Evolutionary conservation across 345 rosid species (phyloP), one percentile per base, ranked within the genome.

Genomic region (Bruguiera gymnorhiza): DNA sequence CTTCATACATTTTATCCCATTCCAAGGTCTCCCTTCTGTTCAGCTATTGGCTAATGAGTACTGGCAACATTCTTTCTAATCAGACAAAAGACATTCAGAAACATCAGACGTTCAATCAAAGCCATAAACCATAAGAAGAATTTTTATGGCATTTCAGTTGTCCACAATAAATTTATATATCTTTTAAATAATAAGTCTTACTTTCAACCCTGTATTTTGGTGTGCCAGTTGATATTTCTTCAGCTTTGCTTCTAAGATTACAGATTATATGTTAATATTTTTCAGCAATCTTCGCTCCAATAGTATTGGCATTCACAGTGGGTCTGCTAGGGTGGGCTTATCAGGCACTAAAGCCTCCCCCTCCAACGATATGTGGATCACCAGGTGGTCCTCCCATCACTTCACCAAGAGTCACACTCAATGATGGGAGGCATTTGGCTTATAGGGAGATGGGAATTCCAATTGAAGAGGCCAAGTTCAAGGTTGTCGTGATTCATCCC

Each of bases 381-480:
- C 79, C 83, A 13, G 72, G 77, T 26, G 96, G 97, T 67, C 90
- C 93, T 50, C 85, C 84, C 10, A 73, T 89, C 52, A 86, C 86
- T 59, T 86, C 92, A 46, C 91, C 88, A 2, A 80, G 96, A 79
- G 61, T 93, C 50, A 86, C 83, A 71, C 89, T 93, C 63, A 63
- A 82, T 68, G 96, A 86, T 67, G 97, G 97, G 50, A 86, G 97
- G 80, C 80, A 86, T 81, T 67, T 93, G 73, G 89, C 98, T 39
- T 93, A 91, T 76, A 84, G 82, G 74, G 98, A 90, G 79, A 32
- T 82, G 0, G 96, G 96, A 18, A 76, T 89, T 69, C 79, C 86
- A 26, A 93, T 74, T 71, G 89, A 78, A 43, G 82, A 75, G 48
- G 90, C 93, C 60, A 82, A 87, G 31, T 62, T 78, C 73, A 90